Evolutionary conservation across 495 filamentous ascomycete species (phyloP).

Genomic region (Penicillium paxilli): DNA sequence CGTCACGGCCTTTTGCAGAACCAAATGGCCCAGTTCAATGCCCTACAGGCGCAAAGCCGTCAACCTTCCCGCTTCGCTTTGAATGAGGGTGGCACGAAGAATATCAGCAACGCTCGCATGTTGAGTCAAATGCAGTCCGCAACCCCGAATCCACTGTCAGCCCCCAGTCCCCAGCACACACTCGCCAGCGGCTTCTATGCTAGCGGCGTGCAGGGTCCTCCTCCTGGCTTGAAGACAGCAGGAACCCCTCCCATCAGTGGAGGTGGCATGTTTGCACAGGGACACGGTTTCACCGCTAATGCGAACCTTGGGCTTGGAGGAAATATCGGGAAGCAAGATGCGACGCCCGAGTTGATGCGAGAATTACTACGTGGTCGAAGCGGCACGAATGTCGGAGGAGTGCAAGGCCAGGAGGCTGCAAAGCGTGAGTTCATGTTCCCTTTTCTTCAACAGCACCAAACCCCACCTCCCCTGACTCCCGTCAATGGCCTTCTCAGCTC

Average conservation of each 20-base stretch:
- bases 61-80: constrained; percentile 90
- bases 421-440: constrained; percentile 95
- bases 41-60: constrained; percentile 72
- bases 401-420: constrained; percentile 72
- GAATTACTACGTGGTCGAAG: constrained; percentile 67
- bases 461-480: constrained; percentile 86
- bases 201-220: constrained; percentile 79
- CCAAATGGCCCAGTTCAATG: constrained; percentile 49
- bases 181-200: constrained; percentile 49
- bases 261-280: constrained; percentile 74
- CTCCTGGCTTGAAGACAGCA: constrained; percentile 91
- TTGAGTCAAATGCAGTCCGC: constrained; percentile 87
- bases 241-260: constrained; percentile 84
- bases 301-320: constrained; percentile 69
- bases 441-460: constrained; percentile 80
- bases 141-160: constrained; percentile 58
- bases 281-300: constrained; percentile 69
- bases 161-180: constrained; percentile 51
- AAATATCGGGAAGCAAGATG: constrained; percentile 67
- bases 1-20: constrained; percentile 61
- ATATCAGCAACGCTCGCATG: constrained; percentile 77
- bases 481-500: constrained; percentile 82
- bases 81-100: constrained; percentile 79
- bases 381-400: constrained; percentile 55
- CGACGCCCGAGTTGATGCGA: constrained; percentile 75